Evolutionary conservation across 2,329 filamentous ascomycete species (phyloP), one percentile per base, ranked within the genome.

Genomic region (Phialophora tarda): DNA sequence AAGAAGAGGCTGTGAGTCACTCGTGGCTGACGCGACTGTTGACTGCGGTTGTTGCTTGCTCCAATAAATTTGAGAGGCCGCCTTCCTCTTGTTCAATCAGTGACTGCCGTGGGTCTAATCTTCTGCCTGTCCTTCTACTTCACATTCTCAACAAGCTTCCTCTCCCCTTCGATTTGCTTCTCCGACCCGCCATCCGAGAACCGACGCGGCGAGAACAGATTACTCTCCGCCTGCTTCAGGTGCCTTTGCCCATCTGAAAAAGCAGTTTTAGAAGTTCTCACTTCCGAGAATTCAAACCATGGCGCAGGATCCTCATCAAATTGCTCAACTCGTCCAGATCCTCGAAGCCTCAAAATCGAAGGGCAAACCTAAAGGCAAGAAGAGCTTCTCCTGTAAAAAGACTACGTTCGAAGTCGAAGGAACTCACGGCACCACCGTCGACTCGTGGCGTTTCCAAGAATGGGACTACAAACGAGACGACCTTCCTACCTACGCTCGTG

Each of bases 371-470:
- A 74, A 75, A 47, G 75, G 80, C 66, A 88, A 86, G 69, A 84
- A 83, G 47, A 82, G 82, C 2, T 91, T 92, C 76, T 89, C 86
- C 21, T 90, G 90, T 80, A 95, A 90, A 78, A 96, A 93, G 81
- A 88, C 86, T n/a, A 90, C 86, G 3, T 99, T 92, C 75, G 73
- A 82, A 1, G 86, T 98, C 50, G 80, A 81, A 17, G 91, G 89
- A 5, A 83, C 85, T 24, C 83, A 88, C 65, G 83, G 86, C 28
- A 86, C 92, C 71, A 82, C 81, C 5, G 91, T 98, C 64, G 88
- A 95, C 75, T 97, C 94, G 2, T 99, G 95, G 95, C 89, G 90
- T 71, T 90, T 98, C 79, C 88, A 91, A 73, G 95, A 99, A 72
- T 96, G 90, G 90, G 94, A 98, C 74, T 99, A 98, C 85, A 98